Evolutionary conservation across 768 basidiomycete genomes (phyloP).

Genomic region (Strobilomyces dryophilus): DNA sequence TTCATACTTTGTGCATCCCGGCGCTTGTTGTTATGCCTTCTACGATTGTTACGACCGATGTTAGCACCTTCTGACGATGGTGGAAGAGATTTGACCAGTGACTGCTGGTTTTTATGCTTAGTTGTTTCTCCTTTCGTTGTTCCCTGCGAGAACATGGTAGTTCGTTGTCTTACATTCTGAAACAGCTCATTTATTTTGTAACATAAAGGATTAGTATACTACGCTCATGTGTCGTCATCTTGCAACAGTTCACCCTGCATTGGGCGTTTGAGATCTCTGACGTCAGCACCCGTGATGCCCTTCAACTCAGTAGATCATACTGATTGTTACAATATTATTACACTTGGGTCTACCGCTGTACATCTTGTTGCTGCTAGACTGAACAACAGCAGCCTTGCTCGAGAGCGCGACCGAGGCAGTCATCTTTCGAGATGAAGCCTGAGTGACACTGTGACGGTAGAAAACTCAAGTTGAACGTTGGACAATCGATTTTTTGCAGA

Average conservation of each 20-base stretch:
- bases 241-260: no score
- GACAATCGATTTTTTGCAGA: conserved; percentile 69
- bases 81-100: conserved; percentile 2
- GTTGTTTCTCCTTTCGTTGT: conserved; percentile 5
- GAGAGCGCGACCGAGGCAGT: no score
- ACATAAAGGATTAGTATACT: neutral
- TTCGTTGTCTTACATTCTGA: conserved; percentile 15
- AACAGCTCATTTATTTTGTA: conserved; percentile 13
- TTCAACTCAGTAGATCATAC: no score
- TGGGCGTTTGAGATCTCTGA: no score
- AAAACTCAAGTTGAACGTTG: no score
- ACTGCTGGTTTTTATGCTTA: conserved; percentile 9
- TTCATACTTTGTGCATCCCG: conserved; percentile 4
- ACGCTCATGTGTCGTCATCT: neutral
- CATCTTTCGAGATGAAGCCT: no score
- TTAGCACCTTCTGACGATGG: conserved; percentile 20
- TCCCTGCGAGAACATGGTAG: conserved; percentile 5
- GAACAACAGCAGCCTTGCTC: no score
- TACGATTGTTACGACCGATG: conserved; percentile 23
- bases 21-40: conserved; percentile 14
- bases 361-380: no score
- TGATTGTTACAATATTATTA: no score
- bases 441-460: no score
- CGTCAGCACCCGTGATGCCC: no score
- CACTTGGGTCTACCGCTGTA: no score